Evolutionary conservation across 225 moss, liverwort and hornwort genomes (phyloP).

Genomic region (Bryum argenteum): DNA sequence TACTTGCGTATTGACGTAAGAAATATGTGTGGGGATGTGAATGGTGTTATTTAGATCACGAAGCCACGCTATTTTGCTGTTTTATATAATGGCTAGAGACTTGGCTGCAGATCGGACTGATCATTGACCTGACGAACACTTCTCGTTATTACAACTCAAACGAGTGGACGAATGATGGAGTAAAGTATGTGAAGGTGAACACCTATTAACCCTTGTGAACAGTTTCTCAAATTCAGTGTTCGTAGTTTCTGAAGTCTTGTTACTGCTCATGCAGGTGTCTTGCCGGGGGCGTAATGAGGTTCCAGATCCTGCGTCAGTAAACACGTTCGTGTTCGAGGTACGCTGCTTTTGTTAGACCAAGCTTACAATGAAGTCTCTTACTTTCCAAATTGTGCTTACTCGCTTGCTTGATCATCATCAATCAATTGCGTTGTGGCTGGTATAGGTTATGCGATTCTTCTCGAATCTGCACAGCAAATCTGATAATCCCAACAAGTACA

Average conservation of each 20-base stretch:
- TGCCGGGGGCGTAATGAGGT: slow-evolving; percentile 98
- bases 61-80: slow-evolving; percentile 17
- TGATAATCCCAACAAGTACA: slow-evolving; percentile 61
- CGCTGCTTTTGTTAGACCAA: slow-evolving; percentile 9
- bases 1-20: slow-evolving; percentile 15
- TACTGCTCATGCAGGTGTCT: slow-evolving; percentile 57
- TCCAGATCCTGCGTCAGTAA: slow-evolving; percentile 95
- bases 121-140: slow-evolving; percentile 95
- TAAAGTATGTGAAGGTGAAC: slow-evolving; percentile 89
- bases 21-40: slow-evolving; percentile 23
- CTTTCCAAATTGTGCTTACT: slow-evolving; percentile 18
- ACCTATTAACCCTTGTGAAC: not conserved
- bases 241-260: slow-evolving; percentile 24
- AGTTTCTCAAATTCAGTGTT: slow-evolving; percentile 6
- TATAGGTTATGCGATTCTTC: slow-evolving; percentile 79
- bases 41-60: slow-evolving; percentile 13
- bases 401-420: not conserved
- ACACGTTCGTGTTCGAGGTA: slow-evolving; percentile 93
- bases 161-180: slow-evolving; percentile 90
- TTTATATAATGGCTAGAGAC: slow-evolving; percentile 23
- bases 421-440: slow-evolving; percentile 26
- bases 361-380: slow-evolving; percentile 5
- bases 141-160: slow-evolving; percentile 83
- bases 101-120: slow-evolving; percentile 78
- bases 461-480: slow-evolving; percentile 53